A percentile compares a stretch with the other conserved stretches of the same genome.
Evolutionary conservation across 805 yeast genomes (phyloP).

Genomic region (Metschnikowia baotianmanensis): DNA sequence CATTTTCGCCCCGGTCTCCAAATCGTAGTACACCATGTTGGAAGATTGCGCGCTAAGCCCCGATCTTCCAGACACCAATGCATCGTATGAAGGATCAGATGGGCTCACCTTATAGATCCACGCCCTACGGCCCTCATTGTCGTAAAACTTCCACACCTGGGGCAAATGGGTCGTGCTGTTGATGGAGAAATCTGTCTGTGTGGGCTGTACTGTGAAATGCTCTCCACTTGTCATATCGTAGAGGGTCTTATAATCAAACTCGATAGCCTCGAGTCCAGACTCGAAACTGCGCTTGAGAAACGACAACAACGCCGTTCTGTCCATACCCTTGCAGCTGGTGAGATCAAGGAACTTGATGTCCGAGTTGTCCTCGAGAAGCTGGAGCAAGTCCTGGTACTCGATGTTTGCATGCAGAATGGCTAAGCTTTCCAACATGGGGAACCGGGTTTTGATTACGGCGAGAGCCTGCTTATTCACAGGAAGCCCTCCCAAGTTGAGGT

Average conservation of each 20-base stretch:
- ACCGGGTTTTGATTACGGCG: constrained; percentile 36
- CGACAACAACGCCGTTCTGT: constrained; percentile 49
- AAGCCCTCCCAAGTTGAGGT: constrained; percentile 63
- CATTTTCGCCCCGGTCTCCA: constrained; percentile 61
- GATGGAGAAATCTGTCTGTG: constrained; percentile 28
- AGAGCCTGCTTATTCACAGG: constrained; percentile 48
- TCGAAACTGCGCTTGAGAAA: constrained; percentile 30
- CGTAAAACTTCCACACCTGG: constrained; percentile 49
- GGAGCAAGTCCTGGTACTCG: constrained; percentile 35
- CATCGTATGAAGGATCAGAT: constrained; percentile 31
- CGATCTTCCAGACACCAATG: constrained; percentile 19
- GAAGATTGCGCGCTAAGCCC: constrained; percentile 18
- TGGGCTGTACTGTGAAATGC: constrained; percentile 28
- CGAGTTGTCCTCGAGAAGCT: constrained; percentile 29
- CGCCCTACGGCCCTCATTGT: constrained; percentile 71
- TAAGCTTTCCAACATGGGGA: constrained; percentile 42
- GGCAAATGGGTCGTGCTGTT: constrained; percentile 26
- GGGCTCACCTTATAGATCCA: constrained; percentile 62
- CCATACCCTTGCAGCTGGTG: constrained; percentile 58
- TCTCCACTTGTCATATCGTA: constrained; percentile 46
- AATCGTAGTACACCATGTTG: constrained; percentile 56
- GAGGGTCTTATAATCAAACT: constrained; percentile 57
- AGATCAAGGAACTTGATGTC: constrained; percentile 60
- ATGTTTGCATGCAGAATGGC: constrained; percentile 40
- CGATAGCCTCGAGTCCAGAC: constrained; percentile 53